A percentile compares a stretch with the other conserved stretches of the same genome.
Conservation (phyloP, 345 rosid species). For the Mallotus nudiflorus region DNA sequence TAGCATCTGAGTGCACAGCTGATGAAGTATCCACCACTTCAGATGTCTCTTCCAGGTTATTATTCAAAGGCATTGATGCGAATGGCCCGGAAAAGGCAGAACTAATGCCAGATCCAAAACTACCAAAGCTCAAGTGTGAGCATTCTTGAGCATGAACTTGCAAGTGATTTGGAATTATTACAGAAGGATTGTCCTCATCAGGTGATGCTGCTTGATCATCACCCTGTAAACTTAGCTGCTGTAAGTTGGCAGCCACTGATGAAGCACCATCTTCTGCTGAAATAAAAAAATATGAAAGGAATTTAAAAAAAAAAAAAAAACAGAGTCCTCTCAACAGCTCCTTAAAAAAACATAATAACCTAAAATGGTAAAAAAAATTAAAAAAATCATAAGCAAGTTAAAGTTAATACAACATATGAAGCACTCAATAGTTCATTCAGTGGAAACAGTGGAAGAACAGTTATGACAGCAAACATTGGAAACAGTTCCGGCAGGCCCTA, state of each 20-base stretch:
- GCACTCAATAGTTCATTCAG: background rate
- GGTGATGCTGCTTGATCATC: conserved; percentile 47
- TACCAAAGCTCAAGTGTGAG: conserved; percentile 94
- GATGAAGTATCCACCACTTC: conserved; percentile 52
- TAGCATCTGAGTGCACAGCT: conserved; percentile 55
- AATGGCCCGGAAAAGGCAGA: conserved; percentile 48
- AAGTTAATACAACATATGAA: background rate
- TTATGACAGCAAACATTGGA: background rate
- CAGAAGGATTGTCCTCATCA: conserved; percentile 74
- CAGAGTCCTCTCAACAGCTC: background rate
- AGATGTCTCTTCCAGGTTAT: conserved; percentile 58
- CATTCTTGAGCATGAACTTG: conserved; percentile 80
- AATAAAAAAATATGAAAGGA: conserved; percentile 18
- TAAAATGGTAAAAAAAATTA: background rate
- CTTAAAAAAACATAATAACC: conserved; percentile 7
- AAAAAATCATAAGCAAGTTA: background rate
- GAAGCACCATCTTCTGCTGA: conserved; percentile 66
- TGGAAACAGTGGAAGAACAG: background rate
- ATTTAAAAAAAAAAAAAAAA: background rate
- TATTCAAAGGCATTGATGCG: conserved; percentile 54
- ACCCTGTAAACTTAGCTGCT: conserved; percentile 54
- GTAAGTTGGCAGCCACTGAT: conserved; percentile 53
- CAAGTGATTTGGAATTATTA: conserved; percentile 90
- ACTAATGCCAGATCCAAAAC: conserved; percentile 69
- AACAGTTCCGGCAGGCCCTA: background rate